Conservation (phyloP, 495 filamentous ascomycete species). For the Beverwykella pulmonaria region DNA sequence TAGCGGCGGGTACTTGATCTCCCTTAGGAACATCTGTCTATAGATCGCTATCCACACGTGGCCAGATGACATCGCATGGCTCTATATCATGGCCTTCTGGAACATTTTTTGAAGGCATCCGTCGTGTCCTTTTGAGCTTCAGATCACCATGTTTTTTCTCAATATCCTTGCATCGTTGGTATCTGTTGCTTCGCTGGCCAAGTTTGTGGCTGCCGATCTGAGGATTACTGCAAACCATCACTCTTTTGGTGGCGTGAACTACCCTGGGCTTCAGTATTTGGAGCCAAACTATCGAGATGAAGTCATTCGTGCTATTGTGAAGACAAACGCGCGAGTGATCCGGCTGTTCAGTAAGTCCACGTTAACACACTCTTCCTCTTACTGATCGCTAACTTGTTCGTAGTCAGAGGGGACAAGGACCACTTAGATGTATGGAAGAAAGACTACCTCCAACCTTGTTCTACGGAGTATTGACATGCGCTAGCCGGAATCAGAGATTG, state of each 20-base stretch:
- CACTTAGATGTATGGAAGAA: constrained; percentile 26
- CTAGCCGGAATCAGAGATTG: constrained; percentile 30
- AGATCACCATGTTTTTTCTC: constrained; percentile 27
- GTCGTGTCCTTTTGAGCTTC: constrained; percentile 21
- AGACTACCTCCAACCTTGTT: too few relatives aligned
- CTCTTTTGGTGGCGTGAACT: constrained; percentile 37
- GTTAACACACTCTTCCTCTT: background rate
- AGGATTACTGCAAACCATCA: constrained; percentile 31
- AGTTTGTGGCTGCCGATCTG: constrained; percentile 21
- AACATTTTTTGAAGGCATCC: constrained; percentile 11
- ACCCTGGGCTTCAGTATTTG: constrained; percentile 28
- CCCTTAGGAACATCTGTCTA: constrained; percentile 23
- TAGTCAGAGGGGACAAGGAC: constrained; percentile 15
- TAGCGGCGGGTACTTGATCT: background rate
- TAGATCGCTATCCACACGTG: constrained; percentile 33
- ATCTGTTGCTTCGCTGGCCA: constrained; percentile 8
- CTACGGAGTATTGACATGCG: background rate
- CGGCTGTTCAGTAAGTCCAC: constrained; percentile 33
- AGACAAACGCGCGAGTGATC: constrained; percentile 27
- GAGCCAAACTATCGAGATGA: constrained; percentile 17
- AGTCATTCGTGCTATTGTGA: constrained; percentile 29
- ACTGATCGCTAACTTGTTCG: background rate
- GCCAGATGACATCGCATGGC: constrained; percentile 15
- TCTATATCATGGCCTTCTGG: constrained; percentile 33
- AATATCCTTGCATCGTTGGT: constrained; percentile 21